A percentile compares a stretch with the other conserved stretches of the same genome.
phyloP scores from a whole-genome alignment of 2,329 filamentous ascomycete genomes.

The Ophiosphaerella korrae region DNA sequence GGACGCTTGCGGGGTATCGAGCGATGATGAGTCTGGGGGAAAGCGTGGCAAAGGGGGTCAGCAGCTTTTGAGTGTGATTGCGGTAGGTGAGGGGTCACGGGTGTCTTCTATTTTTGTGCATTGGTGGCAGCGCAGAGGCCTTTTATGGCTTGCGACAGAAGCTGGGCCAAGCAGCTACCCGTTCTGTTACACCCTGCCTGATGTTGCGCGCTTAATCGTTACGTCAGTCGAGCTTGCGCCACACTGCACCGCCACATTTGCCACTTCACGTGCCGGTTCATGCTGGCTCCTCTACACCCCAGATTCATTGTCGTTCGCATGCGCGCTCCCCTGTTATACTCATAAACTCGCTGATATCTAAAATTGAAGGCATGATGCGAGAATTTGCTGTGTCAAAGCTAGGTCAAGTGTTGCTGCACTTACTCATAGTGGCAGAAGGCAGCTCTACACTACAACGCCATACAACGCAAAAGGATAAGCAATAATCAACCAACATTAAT shows the following conservation, averaged over 20 bases:
- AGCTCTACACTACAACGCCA: no score
- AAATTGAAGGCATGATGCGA: no score
- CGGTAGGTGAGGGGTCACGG: constrained; percentile 9
- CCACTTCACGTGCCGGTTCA: no score
- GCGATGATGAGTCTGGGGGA: not conserved
- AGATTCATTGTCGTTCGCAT: no score
- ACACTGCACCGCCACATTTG: constrained; percentile 2
- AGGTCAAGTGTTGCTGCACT: no score
- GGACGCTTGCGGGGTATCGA: constrained; percentile 14
- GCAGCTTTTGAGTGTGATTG: not conserved
- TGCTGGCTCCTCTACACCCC: no score
- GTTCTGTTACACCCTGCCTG: constrained; percentile 15
- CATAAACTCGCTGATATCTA: no score
- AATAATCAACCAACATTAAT: no score
- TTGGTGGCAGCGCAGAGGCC: constrained; percentile 4
- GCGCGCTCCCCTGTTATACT: no score
- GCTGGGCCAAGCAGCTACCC: constrained; percentile 5
- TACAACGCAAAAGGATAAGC: no score
- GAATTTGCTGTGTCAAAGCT: no score
- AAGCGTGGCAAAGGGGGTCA: not conserved
- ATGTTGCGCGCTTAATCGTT: constrained; percentile 20
- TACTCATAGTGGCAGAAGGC: no score
- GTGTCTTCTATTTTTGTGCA: constrained; percentile 17
- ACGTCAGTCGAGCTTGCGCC: constrained; percentile 11
- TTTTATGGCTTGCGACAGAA: constrained; percentile 19